Percentiles rank a stretch among this genome's conserved stretches.
phyloP scores from a whole-genome alignment of 129 eudicot genomes.

The Centrapalus pauciflorus region DNA sequence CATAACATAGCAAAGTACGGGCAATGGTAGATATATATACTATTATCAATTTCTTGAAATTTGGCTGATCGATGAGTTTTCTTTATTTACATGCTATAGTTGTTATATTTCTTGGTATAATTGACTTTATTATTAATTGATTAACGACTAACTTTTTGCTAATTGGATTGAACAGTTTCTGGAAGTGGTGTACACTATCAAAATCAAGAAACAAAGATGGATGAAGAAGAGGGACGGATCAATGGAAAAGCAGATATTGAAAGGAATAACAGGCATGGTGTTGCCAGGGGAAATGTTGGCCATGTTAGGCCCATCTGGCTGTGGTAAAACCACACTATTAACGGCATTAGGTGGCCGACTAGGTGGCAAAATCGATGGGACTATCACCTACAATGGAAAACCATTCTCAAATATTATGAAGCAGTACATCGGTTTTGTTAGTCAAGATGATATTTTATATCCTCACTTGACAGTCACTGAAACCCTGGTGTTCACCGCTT shows the following conservation, averaged over 20 bases:
- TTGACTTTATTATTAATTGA: background rate
- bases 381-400: slow-evolving; percentile 49
- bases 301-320: slow-evolving; percentile 80
- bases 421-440: slow-evolving; percentile 66
- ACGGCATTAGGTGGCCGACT: slow-evolving; percentile 67
- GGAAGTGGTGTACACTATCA: slow-evolving; percentile 60
- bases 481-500: slow-evolving; percentile 69
- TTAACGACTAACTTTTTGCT: background rate
- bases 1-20: too few relatives aligned
- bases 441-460: slow-evolving; percentile 72
- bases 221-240: slow-evolving; percentile 6
- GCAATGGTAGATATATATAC: too few relatives aligned
- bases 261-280: slow-evolving; percentile 60
- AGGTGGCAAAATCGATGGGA: slow-evolving; percentile 53
- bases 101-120: background rate
- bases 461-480: slow-evolving; percentile 73
- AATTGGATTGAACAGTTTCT: slow-evolving; percentile 43
- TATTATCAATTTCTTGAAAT: too few relatives aligned
- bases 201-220: slow-evolving; percentile 26
- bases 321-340: slow-evolving; percentile 75
- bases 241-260: slow-evolving; percentile 41
- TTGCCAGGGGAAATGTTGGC: slow-evolving; percentile 76
- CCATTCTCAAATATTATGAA: slow-evolving; percentile 58
- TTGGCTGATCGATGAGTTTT: too few relatives aligned
- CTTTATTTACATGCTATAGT: background rate